A percentile compares a stretch with the other conserved stretches of the same genome.
phyloP scores from a whole-genome alignment of 164 flowering plant genomes.

The Dillenia suffruticosa region DNA sequence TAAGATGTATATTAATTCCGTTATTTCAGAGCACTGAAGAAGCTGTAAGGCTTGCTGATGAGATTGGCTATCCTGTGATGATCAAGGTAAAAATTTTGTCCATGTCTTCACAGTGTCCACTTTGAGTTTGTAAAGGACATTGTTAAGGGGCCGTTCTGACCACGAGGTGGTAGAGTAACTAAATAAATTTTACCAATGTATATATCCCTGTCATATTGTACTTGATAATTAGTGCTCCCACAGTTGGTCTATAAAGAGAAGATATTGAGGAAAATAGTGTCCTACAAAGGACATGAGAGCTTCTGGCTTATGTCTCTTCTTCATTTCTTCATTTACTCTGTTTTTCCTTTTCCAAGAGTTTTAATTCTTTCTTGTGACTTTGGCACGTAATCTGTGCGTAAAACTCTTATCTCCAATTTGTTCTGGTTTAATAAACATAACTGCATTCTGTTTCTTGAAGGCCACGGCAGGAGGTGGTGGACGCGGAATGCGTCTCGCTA shows the following conservation, averaged over 20 bases:
- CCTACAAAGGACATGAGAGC: too few species aligned
- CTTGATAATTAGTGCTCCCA: too few species aligned
- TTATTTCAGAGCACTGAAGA: slow-evolving; percentile 81
- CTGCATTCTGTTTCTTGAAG: slow-evolving; percentile 30
- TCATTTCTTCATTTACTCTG: neutral
- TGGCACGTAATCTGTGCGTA: too few species aligned
- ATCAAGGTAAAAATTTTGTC: slow-evolving; percentile 60
- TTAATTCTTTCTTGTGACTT: neutral
- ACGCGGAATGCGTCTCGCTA: slow-evolving; percentile 99
- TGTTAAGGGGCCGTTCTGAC: too few species aligned
- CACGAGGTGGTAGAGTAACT: too few species aligned
- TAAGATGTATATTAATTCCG: neutral
- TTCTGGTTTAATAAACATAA: neutral
- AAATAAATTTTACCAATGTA: too few species aligned
- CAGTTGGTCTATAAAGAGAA: too few species aligned
- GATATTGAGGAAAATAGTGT: too few species aligned
- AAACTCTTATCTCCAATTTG: too few species aligned
- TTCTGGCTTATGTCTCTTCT: neutral
- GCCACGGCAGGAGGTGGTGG: slow-evolving; percentile 99
- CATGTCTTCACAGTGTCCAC: too few species aligned
- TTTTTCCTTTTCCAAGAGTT: neutral
- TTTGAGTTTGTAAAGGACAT: too few species aligned
- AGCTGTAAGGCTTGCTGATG: slow-evolving; percentile 74
- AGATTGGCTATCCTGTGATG: slow-evolving; percentile 97
- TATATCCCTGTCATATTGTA: too few species aligned